A percentile compares a stretch with the other conserved stretches of the same genome.
Evolutionary conservation across 306 rosid species (phyloP).

Genomic region (Ormosia emarginata): DNA sequence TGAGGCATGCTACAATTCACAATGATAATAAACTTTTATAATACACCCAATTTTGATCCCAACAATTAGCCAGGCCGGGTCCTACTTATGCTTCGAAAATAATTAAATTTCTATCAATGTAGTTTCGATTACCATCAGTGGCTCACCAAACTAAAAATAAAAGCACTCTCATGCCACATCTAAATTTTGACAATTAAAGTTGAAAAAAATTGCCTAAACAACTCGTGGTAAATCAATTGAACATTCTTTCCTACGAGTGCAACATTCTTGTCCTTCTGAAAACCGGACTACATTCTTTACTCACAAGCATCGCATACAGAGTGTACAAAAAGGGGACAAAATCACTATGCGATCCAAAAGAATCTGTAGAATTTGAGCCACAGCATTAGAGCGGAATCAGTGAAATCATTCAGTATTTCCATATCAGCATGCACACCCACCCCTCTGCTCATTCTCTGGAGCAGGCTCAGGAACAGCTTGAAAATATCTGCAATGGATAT

Average conservation of each 20-base stretch:
- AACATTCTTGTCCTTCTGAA: constrained; percentile 13
- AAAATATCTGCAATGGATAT: constrained; percentile 67
- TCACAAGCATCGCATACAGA: constrained; percentile 20
- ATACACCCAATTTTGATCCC: background rate
- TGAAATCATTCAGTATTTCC: constrained; percentile 11
- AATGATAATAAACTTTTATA: too few relatives aligned
- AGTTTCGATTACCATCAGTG: too few relatives aligned
- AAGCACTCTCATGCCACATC: background rate
- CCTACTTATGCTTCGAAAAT: too few relatives aligned
- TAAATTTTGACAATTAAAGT: background rate
- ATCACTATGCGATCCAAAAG: constrained; percentile 37
- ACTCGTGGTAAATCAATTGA: constrained; percentile 25
- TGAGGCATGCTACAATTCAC: too few relatives aligned
- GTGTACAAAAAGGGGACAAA: constrained; percentile 24
- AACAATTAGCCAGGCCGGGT: too few relatives aligned
- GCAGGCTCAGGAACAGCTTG: constrained; percentile 86
- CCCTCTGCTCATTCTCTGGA: constrained; percentile 67
- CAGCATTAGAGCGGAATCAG: constrained; percentile 10
- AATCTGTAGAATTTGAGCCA: constrained; percentile 30
- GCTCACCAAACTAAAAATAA: background rate
- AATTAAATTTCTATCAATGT: too few relatives aligned
- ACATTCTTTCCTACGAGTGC: constrained; percentile 24
- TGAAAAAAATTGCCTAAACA: background rate
- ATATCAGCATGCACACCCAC: constrained; percentile 92
- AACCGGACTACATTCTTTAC: constrained; percentile 5